Evolutionary conservation across 1,284 basidiomycete species (phyloP).

Genomic region (Papiliotrema fonsecae): DNA sequence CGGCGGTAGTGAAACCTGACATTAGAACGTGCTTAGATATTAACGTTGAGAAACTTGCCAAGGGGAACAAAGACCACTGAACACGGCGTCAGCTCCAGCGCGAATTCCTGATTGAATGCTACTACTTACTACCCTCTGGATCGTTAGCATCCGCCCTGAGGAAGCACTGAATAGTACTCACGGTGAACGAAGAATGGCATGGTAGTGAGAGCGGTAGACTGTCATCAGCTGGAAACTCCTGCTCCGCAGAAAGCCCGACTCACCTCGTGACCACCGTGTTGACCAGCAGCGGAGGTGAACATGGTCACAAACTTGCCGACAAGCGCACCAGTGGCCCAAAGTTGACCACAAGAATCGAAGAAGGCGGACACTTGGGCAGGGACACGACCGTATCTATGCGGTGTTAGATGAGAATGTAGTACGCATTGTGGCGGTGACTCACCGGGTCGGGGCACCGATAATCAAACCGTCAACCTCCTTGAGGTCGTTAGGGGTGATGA

Average conservation of each 20-base stretch:
- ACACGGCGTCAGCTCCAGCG: background rate
- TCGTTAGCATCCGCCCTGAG: constrained; percentile 1
- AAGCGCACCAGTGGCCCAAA: constrained; percentile 67
- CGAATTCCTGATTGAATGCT: background rate
- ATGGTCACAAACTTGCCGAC: constrained; percentile 67
- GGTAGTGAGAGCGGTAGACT: constrained; percentile 58
- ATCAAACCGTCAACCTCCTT: constrained; percentile 55
- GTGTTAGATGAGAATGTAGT: too few species aligned
- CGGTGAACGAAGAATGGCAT: constrained; percentile 72
- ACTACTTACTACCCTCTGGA: constrained; percentile 13
- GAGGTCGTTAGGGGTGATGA: constrained; percentile 64
- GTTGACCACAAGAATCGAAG: constrained; percentile 67
- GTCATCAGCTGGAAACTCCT: background rate
- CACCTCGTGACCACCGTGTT: constrained; percentile 49
- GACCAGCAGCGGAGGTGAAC: constrained; percentile 39
- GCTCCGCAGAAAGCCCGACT: constrained; percentile 1
- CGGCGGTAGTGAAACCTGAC: constrained; percentile 56
- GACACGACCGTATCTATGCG: constrained; percentile 53
- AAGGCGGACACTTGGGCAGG: constrained; percentile 52
- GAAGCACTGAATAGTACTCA: constrained; percentile 6
- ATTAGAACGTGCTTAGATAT: too few species aligned
- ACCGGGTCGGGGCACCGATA: constrained; percentile 65
- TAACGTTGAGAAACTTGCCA: too few species aligned
- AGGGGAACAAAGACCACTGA: constrained; percentile 61
- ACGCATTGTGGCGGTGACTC: constrained; percentile 1